These are phyloP conservation scores for Viola odorata DNA, from an alignment of 345 rosid species.

Conservation along the genomic window DNA sequence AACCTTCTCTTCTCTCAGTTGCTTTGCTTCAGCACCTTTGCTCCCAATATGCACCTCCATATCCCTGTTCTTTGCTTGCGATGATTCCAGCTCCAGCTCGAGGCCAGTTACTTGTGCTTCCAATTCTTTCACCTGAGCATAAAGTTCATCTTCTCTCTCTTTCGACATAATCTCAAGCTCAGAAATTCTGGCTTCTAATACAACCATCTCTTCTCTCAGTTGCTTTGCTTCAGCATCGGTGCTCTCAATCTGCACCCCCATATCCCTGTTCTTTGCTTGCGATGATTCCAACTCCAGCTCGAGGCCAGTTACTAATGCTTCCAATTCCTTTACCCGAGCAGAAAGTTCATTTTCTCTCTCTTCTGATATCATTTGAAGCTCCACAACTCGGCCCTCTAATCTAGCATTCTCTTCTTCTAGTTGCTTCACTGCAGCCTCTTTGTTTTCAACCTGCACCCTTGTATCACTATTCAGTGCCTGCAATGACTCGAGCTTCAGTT, in stretches of 20 bases:
- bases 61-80: not conserved
- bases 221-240: not conserved
- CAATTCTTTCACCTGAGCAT: slow-evolving; percentile 1
- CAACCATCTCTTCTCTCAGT: not conserved
- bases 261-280: not conserved
- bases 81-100: not conserved
- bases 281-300: not conserved
- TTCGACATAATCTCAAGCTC: not conserved
- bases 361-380: slow-evolving; percentile 1
- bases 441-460: slow-evolving; percentile 44
- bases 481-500: slow-evolving; percentile 46
- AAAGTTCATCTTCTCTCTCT: not conserved
- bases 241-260: not conserved
- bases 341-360: not conserved
- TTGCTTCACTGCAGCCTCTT: slow-evolving; percentile 38
- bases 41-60: slow-evolving; percentile 1
- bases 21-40: not conserved
- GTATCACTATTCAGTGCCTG: slow-evolving; percentile 32
- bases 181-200: not conserved
- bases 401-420: slow-evolving; percentile 35
- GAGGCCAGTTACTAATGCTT: not conserved
- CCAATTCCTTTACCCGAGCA: not conserved
- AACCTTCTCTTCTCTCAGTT: not conserved
- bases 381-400: no score
- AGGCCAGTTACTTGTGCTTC: not conserved